These are phyloP conservation scores for Globisporangium ultimum DNA, from an alignment of 352 stramenopile species.

Conservation along the genomic window DNA sequence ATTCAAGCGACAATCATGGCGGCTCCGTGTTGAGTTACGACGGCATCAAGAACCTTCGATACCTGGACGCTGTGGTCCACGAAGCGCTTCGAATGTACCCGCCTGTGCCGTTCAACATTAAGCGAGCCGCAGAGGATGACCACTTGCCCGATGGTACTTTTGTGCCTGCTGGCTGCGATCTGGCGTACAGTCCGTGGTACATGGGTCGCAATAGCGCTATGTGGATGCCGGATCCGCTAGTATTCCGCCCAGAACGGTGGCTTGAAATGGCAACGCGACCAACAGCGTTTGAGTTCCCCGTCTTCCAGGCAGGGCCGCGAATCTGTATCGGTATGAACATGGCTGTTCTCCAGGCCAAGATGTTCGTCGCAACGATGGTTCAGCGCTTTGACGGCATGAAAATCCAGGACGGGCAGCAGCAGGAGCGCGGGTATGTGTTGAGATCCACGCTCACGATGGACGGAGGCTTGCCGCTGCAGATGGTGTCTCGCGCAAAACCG, in stretches of 20 bases:
- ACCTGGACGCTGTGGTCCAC: constrained; percentile 67
- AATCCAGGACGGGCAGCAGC: constrained; percentile 31
- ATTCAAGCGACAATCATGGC: neutral
- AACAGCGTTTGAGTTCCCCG: constrained; percentile 62
- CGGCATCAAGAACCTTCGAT: constrained; percentile 54
- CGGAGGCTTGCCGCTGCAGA: neutral
- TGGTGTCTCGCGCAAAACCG: neutral
- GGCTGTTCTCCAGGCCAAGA: constrained; percentile 57
- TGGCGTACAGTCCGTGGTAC: constrained; percentile 72
- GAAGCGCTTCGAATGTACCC: constrained; percentile 75
- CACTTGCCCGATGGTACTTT: constrained; percentile 7
- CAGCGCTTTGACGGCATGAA: constrained; percentile 30
- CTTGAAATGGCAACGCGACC: constrained; percentile 52
- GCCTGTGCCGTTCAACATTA: constrained; percentile 70
- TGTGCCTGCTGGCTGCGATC: constrained; percentile 45
- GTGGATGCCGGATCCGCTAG: constrained; percentile 34
- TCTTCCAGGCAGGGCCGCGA: constrained; percentile 67
- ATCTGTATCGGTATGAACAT: constrained; percentile 77
- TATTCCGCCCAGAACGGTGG: constrained; percentile 66
- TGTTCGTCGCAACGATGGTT: constrained; percentile 50
- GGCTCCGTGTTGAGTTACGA: constrained; percentile 27
- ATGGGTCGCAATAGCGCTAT: constrained; percentile 53
- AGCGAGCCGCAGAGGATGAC: constrained; percentile 17
- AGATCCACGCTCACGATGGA: constrained; percentile 18
- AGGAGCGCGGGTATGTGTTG: constrained; percentile 46